These are phyloP conservation scores for Talaromyces adpressus DNA, from an alignment of 495 filamentous ascomycete species.

Conservation along the genomic window DNA sequence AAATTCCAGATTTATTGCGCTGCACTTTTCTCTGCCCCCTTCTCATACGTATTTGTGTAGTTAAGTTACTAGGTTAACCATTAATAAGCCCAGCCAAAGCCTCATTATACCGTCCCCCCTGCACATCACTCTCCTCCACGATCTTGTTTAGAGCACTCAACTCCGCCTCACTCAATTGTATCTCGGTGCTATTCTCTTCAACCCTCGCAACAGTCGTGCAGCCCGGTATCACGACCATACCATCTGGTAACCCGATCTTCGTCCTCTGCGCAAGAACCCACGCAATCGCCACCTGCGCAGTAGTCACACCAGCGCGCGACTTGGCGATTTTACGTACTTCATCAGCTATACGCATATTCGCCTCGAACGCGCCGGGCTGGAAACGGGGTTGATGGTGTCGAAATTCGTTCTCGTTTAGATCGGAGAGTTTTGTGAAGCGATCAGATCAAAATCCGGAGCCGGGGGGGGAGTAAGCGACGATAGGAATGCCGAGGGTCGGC, in stretches of 20 bases:
- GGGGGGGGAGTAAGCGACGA: slow-evolving; percentile 56
- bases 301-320: slow-evolving; percentile 39
- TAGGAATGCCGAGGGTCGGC: slow-evolving; percentile 55
- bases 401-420: slow-evolving; percentile 23
- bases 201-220: slow-evolving; percentile 43
- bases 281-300: slow-evolving; percentile 62
- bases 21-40: not conserved
- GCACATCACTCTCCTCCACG: not conserved
- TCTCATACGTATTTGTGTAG: too few relatives aligned
- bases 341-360: slow-evolving; percentile 57
- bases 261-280: slow-evolving; percentile 50
- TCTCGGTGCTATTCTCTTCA: slow-evolving; percentile 39
- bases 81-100: not conserved
- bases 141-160: slow-evolving; percentile 40
- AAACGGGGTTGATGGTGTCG: slow-evolving; percentile 3
- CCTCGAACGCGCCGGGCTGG: slow-evolving; percentile 16
- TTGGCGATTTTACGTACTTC: slow-evolving; percentile 54
- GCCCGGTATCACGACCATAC: slow-evolving; percentile 70
- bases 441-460: slow-evolving; percentile 53
- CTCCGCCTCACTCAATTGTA: slow-evolving; percentile 42
- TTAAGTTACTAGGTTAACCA: not conserved
- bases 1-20: not conserved
- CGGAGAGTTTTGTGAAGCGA: slow-evolving; percentile 29
- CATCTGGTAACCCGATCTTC: slow-evolving; percentile 31
- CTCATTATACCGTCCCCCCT: not conserved